phyloP scores from a whole-genome alignment of 345 rosid genomes.

The Conringia planisiliqua region DNA sequence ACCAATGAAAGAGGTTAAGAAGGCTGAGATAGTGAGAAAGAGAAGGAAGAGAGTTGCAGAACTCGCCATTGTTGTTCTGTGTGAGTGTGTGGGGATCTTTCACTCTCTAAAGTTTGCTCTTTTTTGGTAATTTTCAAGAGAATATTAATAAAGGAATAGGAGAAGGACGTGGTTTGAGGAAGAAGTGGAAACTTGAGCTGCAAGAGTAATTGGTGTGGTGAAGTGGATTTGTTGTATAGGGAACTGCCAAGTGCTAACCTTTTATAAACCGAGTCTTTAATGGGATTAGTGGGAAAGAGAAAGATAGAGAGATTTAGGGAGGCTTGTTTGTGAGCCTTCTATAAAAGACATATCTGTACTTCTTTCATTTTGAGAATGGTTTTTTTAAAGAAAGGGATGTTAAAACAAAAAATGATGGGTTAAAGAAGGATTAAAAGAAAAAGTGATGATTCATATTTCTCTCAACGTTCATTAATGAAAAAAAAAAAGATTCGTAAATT shows the following conservation, averaged over 20 bases:
- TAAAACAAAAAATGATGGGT: constrained; percentile 11
- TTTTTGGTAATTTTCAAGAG: neutral
- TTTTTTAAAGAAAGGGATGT: neutral
- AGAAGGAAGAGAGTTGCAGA: constrained; percentile 33
- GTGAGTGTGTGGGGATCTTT: neutral
- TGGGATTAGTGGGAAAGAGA: constrained; percentile 27
- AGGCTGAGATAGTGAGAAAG: constrained; percentile 27
- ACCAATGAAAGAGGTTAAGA: constrained; percentile 33
- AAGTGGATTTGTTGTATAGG: constrained; percentile 25
- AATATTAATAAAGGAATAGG: neutral
- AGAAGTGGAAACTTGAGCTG: constrained; percentile 29
- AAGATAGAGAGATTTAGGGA: neutral
- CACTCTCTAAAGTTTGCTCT: constrained; percentile 12
- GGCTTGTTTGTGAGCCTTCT: constrained; percentile 18
- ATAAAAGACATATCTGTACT: neutral
- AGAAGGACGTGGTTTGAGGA: constrained; percentile 24
- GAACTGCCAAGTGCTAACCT: constrained; percentile 19
- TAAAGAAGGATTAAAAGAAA: constrained; percentile 8
- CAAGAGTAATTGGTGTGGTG: constrained; percentile 25
- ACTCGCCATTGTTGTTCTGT: constrained; percentile 35
- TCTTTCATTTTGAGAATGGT: constrained; percentile 8
- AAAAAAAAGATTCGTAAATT: neutral
- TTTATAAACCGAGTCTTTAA: constrained; percentile 23
- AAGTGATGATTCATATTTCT: neutral
- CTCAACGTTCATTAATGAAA: neutral